phyloP scores from a whole-genome alignment of 2,329 filamentous ascomycete genomes.

The Colletotrichum sidae region DNA sequence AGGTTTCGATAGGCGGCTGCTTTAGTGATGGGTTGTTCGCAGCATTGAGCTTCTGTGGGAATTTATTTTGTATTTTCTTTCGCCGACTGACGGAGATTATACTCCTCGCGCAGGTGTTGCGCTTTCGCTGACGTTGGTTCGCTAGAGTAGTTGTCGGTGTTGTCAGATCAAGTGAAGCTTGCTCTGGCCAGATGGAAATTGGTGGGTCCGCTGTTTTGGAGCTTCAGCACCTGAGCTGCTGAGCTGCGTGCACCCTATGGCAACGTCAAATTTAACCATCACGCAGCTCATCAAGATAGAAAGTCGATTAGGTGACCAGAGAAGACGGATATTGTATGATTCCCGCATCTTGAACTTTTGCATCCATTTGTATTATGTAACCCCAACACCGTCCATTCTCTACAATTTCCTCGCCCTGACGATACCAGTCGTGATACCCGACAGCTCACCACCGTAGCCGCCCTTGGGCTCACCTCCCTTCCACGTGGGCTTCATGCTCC shows the following conservation, averaged over 20 bases:
- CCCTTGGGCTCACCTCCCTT: conserved; percentile 86
- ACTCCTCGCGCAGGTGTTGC: conserved; percentile 18
- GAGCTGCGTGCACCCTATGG: no score
- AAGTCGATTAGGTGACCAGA: not conserved
- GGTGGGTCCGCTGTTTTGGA: conserved; percentile 28
- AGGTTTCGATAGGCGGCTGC: conserved; percentile 1
- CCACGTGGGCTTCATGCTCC: conserved; percentile 86
- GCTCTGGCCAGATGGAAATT: conserved; percentile 29
- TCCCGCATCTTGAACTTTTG: conserved; percentile 5
- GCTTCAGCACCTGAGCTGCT: conserved; percentile 8
- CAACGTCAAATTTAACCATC: not conserved
- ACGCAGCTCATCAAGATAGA: not conserved
- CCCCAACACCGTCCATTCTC: conserved; percentile 24
- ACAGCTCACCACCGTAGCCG: conserved; percentile 90
- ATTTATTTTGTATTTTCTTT: not conserved
- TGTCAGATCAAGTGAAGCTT: conserved; percentile 14
- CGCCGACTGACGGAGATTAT: not conserved
- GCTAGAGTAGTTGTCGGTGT: not conserved
- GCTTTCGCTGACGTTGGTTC: conserved; percentile 9
- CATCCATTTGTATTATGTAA: conserved; percentile 35
- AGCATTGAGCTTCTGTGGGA: not conserved
- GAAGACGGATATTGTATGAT: not conserved
- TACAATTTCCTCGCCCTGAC: conserved; percentile 95
- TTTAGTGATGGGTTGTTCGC: conserved; percentile 1
- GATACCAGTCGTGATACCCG: conserved; percentile 93